These are phyloP conservation scores for Xylariaceae sp. DNA, from an alignment of 2,329 filamentous ascomycete genomes.

Conservation along the genomic window DNA sequence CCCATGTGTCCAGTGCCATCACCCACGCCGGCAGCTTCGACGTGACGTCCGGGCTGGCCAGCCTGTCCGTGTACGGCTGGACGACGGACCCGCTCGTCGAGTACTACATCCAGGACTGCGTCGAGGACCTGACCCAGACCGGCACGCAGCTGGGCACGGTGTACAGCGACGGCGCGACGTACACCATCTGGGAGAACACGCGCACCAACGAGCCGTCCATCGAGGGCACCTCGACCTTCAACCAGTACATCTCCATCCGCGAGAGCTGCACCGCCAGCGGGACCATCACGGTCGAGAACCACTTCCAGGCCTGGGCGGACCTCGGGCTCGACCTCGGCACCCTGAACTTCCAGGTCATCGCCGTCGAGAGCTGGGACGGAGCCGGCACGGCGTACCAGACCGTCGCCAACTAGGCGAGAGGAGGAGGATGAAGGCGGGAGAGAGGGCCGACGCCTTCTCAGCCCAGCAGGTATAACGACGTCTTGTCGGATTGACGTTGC, in stretches of 20 bases:
- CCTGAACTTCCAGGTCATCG: constrained; percentile 24
- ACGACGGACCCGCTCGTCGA: constrained; percentile 29
- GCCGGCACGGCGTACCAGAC: not conserved
- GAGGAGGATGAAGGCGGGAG: too few relatives aligned
- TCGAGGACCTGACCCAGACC: not conserved
- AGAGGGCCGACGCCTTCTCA: too few relatives aligned
- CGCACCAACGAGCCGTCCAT: constrained; percentile 34
- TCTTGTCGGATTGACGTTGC: too few relatives aligned
- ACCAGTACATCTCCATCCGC: constrained; percentile 43
- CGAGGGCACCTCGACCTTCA: constrained; percentile 36
- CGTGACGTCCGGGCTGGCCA: constrained; percentile 8
- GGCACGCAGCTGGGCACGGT: constrained; percentile 24
- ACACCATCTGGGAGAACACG: constrained; percentile 25
- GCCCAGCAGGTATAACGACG: too few relatives aligned
- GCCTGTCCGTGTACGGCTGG: constrained; percentile 30
- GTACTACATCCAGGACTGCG: constrained; percentile 29
- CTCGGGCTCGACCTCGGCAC: constrained; percentile 18
- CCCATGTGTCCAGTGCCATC: constrained; percentile 1
- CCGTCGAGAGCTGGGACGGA: constrained; percentile 2
- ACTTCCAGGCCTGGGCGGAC: constrained; percentile 21
- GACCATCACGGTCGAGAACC: constrained; percentile 18
- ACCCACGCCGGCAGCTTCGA: constrained; percentile 7
- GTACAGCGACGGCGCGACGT: constrained; percentile 25
- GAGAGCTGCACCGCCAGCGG: constrained; percentile 32
- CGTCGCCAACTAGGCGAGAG: not conserved